Conservation (phyloP, 2,329 filamentous ascomycete species). For the Fusarium poae region DNA sequence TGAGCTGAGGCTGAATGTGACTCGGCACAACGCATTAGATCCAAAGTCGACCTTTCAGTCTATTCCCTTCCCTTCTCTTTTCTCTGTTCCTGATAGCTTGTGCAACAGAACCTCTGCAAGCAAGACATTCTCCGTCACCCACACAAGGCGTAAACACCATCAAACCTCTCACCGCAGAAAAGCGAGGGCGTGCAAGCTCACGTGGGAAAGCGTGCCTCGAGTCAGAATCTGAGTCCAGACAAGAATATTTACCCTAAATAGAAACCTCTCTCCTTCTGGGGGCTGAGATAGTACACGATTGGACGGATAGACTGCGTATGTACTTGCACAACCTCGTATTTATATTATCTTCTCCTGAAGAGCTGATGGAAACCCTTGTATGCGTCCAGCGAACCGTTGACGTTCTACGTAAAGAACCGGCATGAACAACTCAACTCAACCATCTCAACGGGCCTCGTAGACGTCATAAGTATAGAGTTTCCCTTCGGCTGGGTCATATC, state of each 20-base stretch:
- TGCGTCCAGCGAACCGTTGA: slow-evolving; percentile 7
- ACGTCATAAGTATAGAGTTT: slow-evolving; percentile 12
- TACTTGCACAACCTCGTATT: slow-evolving; percentile 39
- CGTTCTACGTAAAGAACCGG: slow-evolving; percentile 14
- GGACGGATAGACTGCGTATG: slow-evolving; percentile 13
- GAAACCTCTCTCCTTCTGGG: slow-evolving; percentile 19
- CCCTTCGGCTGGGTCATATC: neutral
- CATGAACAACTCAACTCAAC: slow-evolving; percentile 9
- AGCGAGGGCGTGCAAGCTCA: slow-evolving; percentile 28
- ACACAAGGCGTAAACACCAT: slow-evolving; percentile 44
- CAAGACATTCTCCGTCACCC: slow-evolving; percentile 13
- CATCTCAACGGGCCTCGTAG: slow-evolving; percentile 8
- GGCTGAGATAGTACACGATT: slow-evolving; percentile 26
- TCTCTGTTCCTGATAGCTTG: neutral
- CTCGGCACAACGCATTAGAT: slow-evolving; percentile 16
- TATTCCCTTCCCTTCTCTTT: neutral
- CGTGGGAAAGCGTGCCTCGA: slow-evolving; percentile 36
- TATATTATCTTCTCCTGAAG: slow-evolving; percentile 8
- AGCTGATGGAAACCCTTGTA: slow-evolving; percentile 16
- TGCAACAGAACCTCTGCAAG: slow-evolving; percentile 33
- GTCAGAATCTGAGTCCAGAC: slow-evolving; percentile 20
- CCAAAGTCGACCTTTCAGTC: neutral
- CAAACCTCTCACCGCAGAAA: slow-evolving; percentile 41
- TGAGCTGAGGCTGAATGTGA: slow-evolving; percentile 31
- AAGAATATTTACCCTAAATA: slow-evolving; percentile 29